Evolutionary conservation across 495 filamentous ascomycete genomes (phyloP).

Genomic region (Penicillium dipodomyicola): DNA sequence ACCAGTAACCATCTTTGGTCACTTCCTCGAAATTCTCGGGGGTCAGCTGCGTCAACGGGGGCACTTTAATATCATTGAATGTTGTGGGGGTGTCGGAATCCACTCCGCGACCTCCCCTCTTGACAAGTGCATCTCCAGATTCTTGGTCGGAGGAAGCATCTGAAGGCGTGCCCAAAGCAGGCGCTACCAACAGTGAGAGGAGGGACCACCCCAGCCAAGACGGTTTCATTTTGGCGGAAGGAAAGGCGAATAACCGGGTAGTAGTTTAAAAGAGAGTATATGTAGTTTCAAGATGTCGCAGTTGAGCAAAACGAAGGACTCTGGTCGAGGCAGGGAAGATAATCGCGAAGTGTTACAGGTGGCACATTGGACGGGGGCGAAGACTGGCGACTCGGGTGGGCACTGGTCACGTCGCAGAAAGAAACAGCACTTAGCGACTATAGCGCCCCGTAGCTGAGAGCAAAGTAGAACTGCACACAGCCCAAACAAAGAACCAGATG

Average conservation of each 20-base stretch:
- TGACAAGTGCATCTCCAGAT: constrained; percentile 22
- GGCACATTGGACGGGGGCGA: constrained; percentile 38
- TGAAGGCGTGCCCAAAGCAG: constrained; percentile 37
- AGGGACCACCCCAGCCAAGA: constrained; percentile 44
- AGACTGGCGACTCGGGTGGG: constrained; percentile 14
- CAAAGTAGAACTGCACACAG: constrained; percentile 20
- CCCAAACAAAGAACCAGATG: constrained; percentile 13
- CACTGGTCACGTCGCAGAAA: constrained; percentile 14
- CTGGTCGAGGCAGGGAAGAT: constrained; percentile 20
- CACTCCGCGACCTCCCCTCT: constrained; percentile 25
- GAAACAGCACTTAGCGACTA: constrained; percentile 22
- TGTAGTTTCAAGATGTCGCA: constrained; percentile 14
- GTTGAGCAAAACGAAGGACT: constrained; percentile 24
- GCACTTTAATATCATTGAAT: constrained; percentile 80
- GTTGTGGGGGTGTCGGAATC: constrained; percentile 46
- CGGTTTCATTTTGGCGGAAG: constrained; percentile 37
- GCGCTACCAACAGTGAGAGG: constrained; percentile 40
- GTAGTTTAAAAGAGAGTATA: constrained; percentile 18
- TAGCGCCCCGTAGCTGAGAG: constrained; percentile 25
- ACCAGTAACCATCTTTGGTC: constrained; percentile 66
- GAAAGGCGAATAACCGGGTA: constrained; percentile 17
- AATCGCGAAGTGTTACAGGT: constrained; percentile 33
- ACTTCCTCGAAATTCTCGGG: constrained; percentile 54
- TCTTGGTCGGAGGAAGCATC: constrained; percentile 24
- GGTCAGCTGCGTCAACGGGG: constrained; percentile 64